Evolutionary conservation across 495 filamentous ascomycete genomes (phyloP).

Genomic region (Aspergillus saccharolyticus): DNA sequence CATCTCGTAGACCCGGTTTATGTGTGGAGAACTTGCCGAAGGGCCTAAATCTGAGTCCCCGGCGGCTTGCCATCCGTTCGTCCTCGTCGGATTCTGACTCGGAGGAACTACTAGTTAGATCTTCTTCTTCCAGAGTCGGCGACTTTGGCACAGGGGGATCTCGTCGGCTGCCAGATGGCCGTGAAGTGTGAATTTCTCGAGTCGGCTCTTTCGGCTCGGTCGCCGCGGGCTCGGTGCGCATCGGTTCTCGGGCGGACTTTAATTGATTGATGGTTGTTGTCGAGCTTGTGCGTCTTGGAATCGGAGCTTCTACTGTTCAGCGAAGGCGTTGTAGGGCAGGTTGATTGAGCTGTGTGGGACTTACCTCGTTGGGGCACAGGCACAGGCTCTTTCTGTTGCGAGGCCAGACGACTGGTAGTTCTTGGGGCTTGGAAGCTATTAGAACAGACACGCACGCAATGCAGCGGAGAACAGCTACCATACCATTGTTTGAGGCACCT

Average conservation of each 20-base stretch:
- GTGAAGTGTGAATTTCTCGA: conserved; percentile 32
- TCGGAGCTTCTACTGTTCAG: conserved; percentile 13
- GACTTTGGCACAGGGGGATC: conserved; percentile 31
- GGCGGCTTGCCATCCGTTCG: conserved; percentile 32
- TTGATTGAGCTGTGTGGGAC: background rate
- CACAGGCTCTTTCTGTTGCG: conserved; percentile 59
- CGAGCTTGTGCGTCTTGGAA: conserved; percentile 51
- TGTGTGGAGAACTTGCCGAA: conserved; percentile 40
- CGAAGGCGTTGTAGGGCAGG: background rate
- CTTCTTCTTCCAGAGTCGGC: conserved; percentile 34
- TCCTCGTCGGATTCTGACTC: conserved; percentile 53
- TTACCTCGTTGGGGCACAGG: conserved; percentile 44
- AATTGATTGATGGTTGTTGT: conserved; percentile 47
- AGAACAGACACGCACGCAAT: background rate
- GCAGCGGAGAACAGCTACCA: conserved; percentile 4
- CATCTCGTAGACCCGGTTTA: conserved; percentile 29
- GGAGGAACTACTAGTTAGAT: conserved; percentile 36
- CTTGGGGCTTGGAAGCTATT: conserved; percentile 39
- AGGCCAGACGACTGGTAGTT: conserved; percentile 56
- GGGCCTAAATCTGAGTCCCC: conserved; percentile 28
- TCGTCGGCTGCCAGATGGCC: conserved; percentile 26
- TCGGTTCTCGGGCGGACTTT: conserved; percentile 26
- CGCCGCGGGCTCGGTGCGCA: conserved; percentile 44
- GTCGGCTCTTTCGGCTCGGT: conserved; percentile 31
- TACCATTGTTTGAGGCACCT: conserved; percentile 53